Base-by-base conservation (phyloP, 768 basidiomycete genomes). In the Lactarius sp. region DNA sequence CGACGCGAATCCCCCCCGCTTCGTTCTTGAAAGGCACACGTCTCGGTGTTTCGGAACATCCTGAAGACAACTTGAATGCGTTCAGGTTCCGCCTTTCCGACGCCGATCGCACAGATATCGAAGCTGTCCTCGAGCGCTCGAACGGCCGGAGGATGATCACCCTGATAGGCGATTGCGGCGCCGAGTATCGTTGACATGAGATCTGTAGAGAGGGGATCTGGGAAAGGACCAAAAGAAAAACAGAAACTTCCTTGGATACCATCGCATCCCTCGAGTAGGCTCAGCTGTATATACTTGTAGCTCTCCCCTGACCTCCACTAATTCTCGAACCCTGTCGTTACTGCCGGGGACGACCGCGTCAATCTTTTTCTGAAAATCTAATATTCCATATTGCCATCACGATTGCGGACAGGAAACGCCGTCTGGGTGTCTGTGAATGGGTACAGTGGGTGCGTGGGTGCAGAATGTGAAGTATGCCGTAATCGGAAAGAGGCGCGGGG, bases 101-200 rank as follows among this genome's bases (percentile, higher is more conserved):
- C 1, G 76, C 79, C 36, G 91, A 93, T 69, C 80, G 81, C 49
- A 71, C 73, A 9, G 80, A 74, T n/a, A 88, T 93, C 66, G 85
- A 88, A 61, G 75, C 72, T 1, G 83, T 92, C 31, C 74, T 92
- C 13, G 76, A 72, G 3, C 79, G 76, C 49, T 90, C 87, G n/a
- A 82, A 84, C 42, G 83, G 86, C 4, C 75, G 82, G 49, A 78
- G 71, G 27, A 78, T 92, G 72, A 87, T 90, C 59, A 81, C 77
- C 6, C 78, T 78, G 33, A 85, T 93, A 64, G 90, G 90, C 10
- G 91, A 93, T 73, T 93, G 91, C 72, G 90, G 91, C 44, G 85
- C 86, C 6, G 90, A 93, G 76, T 93, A 93, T 75, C 86, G 91
- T 60, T 65, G 54, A 65, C 22, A 51, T 33, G 14, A 50, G 27